Evolutionary conservation across 768 basidiomycete genomes (phyloP), one percentile per base, ranked within the genome.

Genomic region (Galerina marginata): DNA sequence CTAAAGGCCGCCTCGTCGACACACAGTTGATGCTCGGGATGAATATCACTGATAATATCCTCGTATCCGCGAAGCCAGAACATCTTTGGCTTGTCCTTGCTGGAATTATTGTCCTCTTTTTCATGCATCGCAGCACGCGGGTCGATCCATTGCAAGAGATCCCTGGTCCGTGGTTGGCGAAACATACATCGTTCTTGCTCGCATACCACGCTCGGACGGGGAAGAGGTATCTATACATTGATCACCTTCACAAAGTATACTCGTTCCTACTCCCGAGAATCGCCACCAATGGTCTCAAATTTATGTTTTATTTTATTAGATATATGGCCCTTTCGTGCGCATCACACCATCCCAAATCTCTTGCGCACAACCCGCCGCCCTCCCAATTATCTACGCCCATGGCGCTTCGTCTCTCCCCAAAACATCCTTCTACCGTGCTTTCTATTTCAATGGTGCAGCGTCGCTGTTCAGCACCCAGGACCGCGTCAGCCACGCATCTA

Each of bases 391-490:
- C 6, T 57, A 57, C 15, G 56, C 56, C 37, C 56, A 57, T 6
- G 56, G 56, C 5, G 25, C 46, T 2, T 29, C 56, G 12, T 57
- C 56, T 20, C 47, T 57, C 9, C 56, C 56, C 2, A 57, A 57
- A 48, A 57, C 56, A 3, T 11, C 37, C 6, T 57, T 57, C 44
- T 57, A 57, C 39, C 56, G 56, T 10, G 47, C 56, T 9, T 57
- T 57, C 46, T 57, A 49, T 37, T 36, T 57, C 56, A 48, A 57
- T 11, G 39, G 47, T 1, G 40, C 56, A 9, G 45, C 56, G 4
- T 57, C 56, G 2, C 56, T 57, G 1, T 57, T 57, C 56, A 57
- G 56, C 38, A 57, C 56, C 0, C 56, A 57, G 37, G 56, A 57
- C 26, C 56, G 56, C 37, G 39, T 15, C 3, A 38, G 56, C 37